Base-by-base conservation (phyloP, 371 early-diverging fungal genomes). In the Mortierella sp. region DNA sequence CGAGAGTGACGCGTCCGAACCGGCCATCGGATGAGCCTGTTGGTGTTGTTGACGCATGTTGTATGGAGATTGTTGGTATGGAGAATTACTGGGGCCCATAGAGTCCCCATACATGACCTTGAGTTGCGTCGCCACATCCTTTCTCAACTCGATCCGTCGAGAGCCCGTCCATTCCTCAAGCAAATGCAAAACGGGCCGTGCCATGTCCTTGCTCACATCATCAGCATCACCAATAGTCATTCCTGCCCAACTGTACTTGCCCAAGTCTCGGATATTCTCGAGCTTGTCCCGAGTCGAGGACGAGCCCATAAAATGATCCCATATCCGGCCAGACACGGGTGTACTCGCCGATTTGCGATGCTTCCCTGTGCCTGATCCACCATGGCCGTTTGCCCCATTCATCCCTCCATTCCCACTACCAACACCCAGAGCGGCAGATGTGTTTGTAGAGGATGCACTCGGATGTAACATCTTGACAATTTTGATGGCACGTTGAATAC, bases 241-340 rank as follows among this genome's bases (percentile, higher is more conserved):
- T 4, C 80, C 80, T 7, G 80, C 80, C 80, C 80, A 79, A 25
- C 80, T 79, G 55, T 70, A 79, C 58, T 66, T 68, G 48, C 80
- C 80, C n/a, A 79, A 58, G 16, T 68, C 73, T 4, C 80, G 66
- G 37, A 79, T 72, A 25, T 70, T 66, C 12, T 69, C 66, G 21
- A 57, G 21, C 53, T 16, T 23, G 23, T 16, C 11, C 4, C 11
- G 19, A 4, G 23, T 26, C 12, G 53, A 53, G 16, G 53, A 53
- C 21, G 53, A 53, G 12, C 53, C 53, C 11, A 37, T 37, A 37
- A 37, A 37, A 37, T 37, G 37, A 37, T 37, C 37, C 37, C 37
- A 37, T 37, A 37, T 37, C 37, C 37, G 37, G 5, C 37, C 37
- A 37, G 37, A 37, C 37, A 37, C 37, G 5, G 37, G 37, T 9